These are phyloP conservation scores for Oryza glumipatula DNA, from an alignment of 176 grass and related monocot genomes.

Conservation along the genomic window DNA sequence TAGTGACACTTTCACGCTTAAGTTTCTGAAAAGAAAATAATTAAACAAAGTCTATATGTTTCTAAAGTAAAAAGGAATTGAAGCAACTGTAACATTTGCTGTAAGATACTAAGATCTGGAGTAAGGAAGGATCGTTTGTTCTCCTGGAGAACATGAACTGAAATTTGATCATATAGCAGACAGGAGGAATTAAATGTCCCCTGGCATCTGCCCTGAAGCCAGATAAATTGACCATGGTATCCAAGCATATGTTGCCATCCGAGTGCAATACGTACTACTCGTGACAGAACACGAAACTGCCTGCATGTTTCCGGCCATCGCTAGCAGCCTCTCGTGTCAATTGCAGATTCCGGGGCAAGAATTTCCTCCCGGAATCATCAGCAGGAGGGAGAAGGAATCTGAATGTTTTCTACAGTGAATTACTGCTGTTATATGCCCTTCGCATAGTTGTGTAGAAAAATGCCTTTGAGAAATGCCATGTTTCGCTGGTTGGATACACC, in stretches of 20 bases:
- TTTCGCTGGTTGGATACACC: neutral
- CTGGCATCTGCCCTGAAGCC: constrained; percentile 6
- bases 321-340: constrained; percentile 32
- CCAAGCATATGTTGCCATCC: constrained; percentile 22
- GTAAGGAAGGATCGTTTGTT: neutral
- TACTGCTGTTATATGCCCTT: constrained; percentile 19
- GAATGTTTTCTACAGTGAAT: constrained; percentile 33
- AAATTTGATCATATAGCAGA: neutral
- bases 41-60: neutral
- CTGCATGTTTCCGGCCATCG: constrained; percentile 30
- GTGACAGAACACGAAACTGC: constrained; percentile 47
- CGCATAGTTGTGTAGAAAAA: constrained; percentile 20
- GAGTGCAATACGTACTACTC: constrained; percentile 8
- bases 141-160: constrained; percentile 11
- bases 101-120: neutral
- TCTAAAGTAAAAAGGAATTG: neutral
- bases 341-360: constrained; percentile 36
- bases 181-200: neutral
- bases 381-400: constrained; percentile 25
- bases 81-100: neutral
- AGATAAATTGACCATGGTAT: neutral
- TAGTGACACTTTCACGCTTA: constrained; percentile 36
- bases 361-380: constrained; percentile 38
- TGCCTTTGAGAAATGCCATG: constrained; percentile 17
- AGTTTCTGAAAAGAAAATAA: constrained; percentile 1